These are phyloP conservation scores for Atalantia buxifolia DNA, from an alignment of 345 rosid species.

Conservation along the genomic window DNA sequence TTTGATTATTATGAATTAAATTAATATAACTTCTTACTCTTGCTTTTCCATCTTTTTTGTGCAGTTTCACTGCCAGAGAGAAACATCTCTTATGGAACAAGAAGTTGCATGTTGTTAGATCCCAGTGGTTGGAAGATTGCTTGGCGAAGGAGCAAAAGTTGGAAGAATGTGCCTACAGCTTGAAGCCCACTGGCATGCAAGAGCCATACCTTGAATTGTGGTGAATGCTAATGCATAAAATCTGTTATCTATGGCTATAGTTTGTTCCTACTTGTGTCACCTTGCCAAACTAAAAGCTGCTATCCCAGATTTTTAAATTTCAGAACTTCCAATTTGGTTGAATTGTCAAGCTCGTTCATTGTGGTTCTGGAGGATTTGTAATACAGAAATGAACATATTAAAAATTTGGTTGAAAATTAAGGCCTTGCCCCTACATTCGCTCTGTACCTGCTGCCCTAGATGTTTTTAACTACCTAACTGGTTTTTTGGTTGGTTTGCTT, in stretches of 20 bases:
- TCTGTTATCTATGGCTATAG: background rate
- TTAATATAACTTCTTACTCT: background rate
- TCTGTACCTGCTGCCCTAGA: background rate
- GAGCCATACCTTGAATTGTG: conserved; percentile 34
- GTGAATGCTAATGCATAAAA: conserved; percentile 31
- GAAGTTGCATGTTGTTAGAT: conserved; percentile 53
- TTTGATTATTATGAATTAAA: background rate
- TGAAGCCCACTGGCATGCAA: conserved; percentile 49
- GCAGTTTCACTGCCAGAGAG: conserved; percentile 49
- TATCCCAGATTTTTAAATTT: background rate
- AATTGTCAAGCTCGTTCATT: no score
- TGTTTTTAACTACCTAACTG: background rate
- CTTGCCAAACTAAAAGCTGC: background rate
- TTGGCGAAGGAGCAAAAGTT: conserved; percentile 50
- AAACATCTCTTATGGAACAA: conserved; percentile 41
- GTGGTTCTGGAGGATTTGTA: background rate
- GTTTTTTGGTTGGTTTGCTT: conserved; percentile 9
- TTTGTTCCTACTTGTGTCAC: background rate
- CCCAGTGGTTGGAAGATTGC: conserved; percentile 80
- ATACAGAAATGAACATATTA: background rate
- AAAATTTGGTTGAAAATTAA: background rate
- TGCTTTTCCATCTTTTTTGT: conserved; percentile 6
- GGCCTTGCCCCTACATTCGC: background rate
- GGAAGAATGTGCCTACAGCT: conserved; percentile 57
- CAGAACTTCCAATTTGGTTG: background rate